Percentiles rank a stretch among this genome's conserved stretches.
phyloP scores from a whole-genome alignment of 176 grass and related monocot species.

The Ensete glaucum region DNA sequence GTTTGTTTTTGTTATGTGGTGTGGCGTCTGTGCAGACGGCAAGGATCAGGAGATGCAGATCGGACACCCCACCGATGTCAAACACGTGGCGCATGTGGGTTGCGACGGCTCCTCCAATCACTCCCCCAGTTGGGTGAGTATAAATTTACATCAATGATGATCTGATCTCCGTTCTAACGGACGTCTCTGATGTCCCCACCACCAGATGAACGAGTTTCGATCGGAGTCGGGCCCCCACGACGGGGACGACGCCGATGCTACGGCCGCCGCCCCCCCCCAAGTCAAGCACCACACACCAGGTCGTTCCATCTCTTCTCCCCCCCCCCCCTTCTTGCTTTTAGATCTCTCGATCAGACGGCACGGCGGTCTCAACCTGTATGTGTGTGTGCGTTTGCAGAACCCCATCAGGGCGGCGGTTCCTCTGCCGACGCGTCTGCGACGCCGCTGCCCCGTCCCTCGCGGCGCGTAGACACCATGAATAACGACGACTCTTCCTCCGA shows the following conservation, averaged over 20 bases:
- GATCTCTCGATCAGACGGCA: not conserved
- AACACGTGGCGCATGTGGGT: constrained; percentile 93
- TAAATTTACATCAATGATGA: not conserved
- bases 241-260: not conserved
- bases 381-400: not conserved
- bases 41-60: constrained; percentile 90
- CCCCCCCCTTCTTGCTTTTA: not conserved
- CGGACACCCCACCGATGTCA: constrained; percentile 81
- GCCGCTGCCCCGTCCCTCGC: too few species aligned
- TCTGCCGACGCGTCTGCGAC: not conserved
- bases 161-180: not conserved
- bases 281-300: not conserved
- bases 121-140: constrained; percentile 53
- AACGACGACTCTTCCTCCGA: not conserved
- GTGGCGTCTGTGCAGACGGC: constrained; percentile 22
- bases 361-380: not conserved
- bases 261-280: not conserved
- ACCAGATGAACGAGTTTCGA: constrained; percentile 15
- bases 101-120: constrained; percentile 55
- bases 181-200: not conserved
- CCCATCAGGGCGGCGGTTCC: not conserved
- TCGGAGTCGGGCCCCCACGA: not conserved
- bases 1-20: not conserved
- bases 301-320: not conserved
- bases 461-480: not conserved